These are phyloP conservation scores for Fusarium sp. DNA, from an alignment of 2,329 filamentous ascomycete species.

Conservation along the genomic window DNA sequence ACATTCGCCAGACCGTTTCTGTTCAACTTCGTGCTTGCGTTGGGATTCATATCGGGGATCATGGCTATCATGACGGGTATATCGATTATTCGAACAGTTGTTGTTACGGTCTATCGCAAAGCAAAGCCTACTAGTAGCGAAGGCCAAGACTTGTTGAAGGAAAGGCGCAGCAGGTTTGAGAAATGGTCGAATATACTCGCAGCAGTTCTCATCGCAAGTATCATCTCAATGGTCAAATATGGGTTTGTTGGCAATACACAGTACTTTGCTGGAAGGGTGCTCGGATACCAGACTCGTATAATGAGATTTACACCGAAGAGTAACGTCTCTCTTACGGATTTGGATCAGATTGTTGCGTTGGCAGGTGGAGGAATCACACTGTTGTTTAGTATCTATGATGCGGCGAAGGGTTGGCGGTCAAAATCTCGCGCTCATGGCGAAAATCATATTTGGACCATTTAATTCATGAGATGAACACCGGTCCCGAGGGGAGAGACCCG, in stretches of 20 bases:
- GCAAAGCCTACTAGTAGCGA: background rate
- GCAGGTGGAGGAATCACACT: background rate
- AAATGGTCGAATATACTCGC: background rate
- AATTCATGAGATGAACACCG: no score
- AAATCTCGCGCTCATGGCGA: no score
- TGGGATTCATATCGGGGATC: background rate
- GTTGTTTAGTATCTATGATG: background rate
- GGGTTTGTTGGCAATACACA: background rate
- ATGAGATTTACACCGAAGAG: background rate
- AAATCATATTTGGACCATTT: no score
- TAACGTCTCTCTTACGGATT: background rate
- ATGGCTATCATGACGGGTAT: background rate
- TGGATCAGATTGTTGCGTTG: background rate
- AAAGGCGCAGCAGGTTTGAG: background rate
- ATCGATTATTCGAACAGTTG: fast-evolving
- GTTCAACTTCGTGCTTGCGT: background rate
- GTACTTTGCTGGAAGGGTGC: background rate
- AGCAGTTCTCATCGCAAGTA: background rate
- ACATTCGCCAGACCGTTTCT: background rate
- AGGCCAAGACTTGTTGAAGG: fast-evolving
- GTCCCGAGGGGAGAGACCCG: no score
- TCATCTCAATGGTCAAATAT: background rate
- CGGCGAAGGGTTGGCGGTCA: background rate
- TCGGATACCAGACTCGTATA: background rate
- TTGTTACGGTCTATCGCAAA: background rate